These are phyloP conservation scores for Cylindrodendrum hubeiense DNA, from an alignment of 2,329 filamentous ascomycete genomes.

Conservation along the genomic window DNA sequence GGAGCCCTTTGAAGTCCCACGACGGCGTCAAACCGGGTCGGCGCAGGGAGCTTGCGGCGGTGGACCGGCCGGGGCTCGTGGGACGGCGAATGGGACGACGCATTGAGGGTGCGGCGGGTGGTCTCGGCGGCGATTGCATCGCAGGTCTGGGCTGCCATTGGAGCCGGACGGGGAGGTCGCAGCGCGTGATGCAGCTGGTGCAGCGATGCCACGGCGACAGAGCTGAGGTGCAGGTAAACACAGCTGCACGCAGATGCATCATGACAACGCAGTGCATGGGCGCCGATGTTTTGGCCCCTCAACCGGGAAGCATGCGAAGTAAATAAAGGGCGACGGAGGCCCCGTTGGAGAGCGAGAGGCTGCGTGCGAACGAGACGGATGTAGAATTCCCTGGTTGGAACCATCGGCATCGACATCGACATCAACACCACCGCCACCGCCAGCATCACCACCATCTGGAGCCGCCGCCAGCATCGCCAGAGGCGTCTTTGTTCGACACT, in stretches of 20 bases:
- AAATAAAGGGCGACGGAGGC: slow-evolving; percentile 20
- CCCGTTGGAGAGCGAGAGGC: background rate
- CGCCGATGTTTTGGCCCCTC: slow-evolving; percentile 15
- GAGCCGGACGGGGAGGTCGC: slow-evolving; percentile 30
- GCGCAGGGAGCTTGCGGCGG: slow-evolving; percentile 11
- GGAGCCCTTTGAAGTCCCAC: background rate
- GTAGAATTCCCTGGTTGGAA: slow-evolving; percentile 11
- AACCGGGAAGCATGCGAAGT: background rate
- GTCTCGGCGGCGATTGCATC: slow-evolving; percentile 27
- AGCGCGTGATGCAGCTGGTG: slow-evolving; percentile 36
- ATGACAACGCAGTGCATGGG: slow-evolving; percentile 35
- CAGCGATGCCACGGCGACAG: slow-evolving; percentile 45
- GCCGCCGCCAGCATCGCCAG: background rate
- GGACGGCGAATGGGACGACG: slow-evolving; percentile 15
- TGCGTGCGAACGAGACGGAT: background rate
- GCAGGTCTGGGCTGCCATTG: slow-evolving; percentile 34
- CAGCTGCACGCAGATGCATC: slow-evolving; percentile 34
- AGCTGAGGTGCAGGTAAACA: slow-evolving; percentile 44
- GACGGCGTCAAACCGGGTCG: slow-evolving; percentile 15
- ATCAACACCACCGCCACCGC: slow-evolving; percentile 9
- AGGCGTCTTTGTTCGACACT: background rate
- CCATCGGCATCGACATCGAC: slow-evolving; percentile 16
- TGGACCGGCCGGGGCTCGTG: slow-evolving; percentile 21
- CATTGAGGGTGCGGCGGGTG: slow-evolving; percentile 12
- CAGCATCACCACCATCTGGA: background rate